Percentiles rank a stretch among this genome's conserved stretches.
These are phyloP conservation scores for Arctostaphylos glauca DNA, from an alignment of 148 eudicot species.

Conservation along the genomic window DNA sequence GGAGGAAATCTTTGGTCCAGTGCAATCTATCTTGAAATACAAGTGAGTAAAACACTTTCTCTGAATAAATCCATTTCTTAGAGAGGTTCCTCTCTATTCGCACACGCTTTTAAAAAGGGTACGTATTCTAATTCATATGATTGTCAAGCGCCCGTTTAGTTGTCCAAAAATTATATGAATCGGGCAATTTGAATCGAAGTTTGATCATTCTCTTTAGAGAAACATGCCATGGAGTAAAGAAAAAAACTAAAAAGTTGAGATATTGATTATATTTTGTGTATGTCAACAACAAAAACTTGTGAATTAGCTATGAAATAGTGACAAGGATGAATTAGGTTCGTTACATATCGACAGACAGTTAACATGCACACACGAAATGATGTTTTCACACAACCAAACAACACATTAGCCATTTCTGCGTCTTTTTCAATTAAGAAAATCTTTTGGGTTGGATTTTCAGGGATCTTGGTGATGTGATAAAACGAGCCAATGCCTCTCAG, in stretches of 20 bases:
- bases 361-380: not conserved
- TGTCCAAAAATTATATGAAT: not conserved
- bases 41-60: slow-evolving; percentile 45
- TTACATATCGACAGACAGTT: not conserved
- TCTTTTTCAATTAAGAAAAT: not conserved
- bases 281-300: not conserved
- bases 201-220: too few relatives aligned
- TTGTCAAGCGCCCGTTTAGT: not conserved
- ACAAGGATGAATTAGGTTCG: not conserved
- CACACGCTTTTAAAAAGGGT: not conserved
- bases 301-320: too few relatives aligned
- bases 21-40: slow-evolving; percentile 69
- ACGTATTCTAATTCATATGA: not conserved
- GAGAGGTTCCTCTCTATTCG: not conserved
- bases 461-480: slow-evolving; percentile 60
- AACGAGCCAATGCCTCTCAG: slow-evolving; percentile 51
- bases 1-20: slow-evolving; percentile 93
- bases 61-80: not conserved
- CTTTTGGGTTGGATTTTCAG: slow-evolving; percentile 24
- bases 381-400: not conserved
- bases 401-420: not conserved
- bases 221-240: too few relatives aligned
- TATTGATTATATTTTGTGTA: not conserved
- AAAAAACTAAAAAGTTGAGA: too few relatives aligned
- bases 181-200: not conserved